A percentile compares a stretch with the other conserved stretches of the same genome.
Evolutionary conservation across 805 yeast species (phyloP).

Genomic region (Isabelozyma rhagii): DNA sequence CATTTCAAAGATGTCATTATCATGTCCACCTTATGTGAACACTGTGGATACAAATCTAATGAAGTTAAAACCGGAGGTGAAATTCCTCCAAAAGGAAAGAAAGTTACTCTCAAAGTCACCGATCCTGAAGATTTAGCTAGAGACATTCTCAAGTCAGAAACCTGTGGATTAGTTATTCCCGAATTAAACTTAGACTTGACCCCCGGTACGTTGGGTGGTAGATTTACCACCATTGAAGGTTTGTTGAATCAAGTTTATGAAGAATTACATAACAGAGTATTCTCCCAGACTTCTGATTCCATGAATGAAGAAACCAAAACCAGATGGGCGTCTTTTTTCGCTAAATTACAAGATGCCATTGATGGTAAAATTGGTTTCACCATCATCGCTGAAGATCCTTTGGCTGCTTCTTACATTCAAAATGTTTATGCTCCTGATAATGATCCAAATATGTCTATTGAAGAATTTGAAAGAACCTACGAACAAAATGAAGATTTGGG

Average conservation of each 20-base stretch:
- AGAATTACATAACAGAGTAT: constrained; percentile 82
- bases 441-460: constrained; percentile 93
- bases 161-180: constrained; percentile 82
- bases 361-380: constrained; percentile 84
- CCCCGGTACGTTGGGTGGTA: constrained; percentile 96
- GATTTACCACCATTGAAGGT: constrained; percentile 97
- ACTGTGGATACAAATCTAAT: constrained; percentile 93
- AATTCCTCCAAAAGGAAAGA: constrained; percentile 81
- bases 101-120: constrained; percentile 67
- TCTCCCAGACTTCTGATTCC: constrained; percentile 83
- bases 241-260: constrained; percentile 83
- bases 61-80: constrained; percentile 99
- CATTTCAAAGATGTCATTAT: constrained; percentile 96
- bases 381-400: constrained; percentile 86
- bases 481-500: constrained; percentile 94
- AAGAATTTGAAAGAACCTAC: constrained; percentile 83
- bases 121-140: constrained; percentile 93
- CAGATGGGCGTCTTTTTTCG: constrained; percentile 84
- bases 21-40: constrained; percentile 90
- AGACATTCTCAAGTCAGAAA: constrained; percentile 91
- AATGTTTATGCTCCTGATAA: constrained; percentile 98
- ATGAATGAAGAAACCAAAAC: constrained; percentile 75
- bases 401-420: constrained; percentile 93
- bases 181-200: constrained; percentile 87
- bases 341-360: constrained; percentile 69